Evolutionary conservation across 192 early-diverging fungal species (phyloP).

Genomic region (Anaeromyces robustus): DNA sequence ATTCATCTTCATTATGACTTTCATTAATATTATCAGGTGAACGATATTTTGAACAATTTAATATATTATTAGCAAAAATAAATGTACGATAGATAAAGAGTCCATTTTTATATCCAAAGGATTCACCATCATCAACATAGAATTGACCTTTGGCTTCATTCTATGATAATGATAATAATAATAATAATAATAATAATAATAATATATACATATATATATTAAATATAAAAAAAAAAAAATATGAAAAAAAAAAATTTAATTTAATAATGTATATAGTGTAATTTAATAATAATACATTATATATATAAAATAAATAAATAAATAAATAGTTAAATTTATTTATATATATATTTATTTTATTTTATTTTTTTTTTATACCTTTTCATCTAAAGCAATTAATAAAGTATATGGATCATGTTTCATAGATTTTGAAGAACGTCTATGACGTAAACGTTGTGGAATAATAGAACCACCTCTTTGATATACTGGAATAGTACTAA

Average conservation of each 20-base stretch:
- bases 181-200: slow-evolving; percentile 3
- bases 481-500: slow-evolving; percentile 71
- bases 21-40: not conserved
- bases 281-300: too few relatives aligned
- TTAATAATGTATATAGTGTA: too few relatives aligned
- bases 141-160: slow-evolving; percentile 58
- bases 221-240: not conserved
- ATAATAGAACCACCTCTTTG: slow-evolving; percentile 82
- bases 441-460: slow-evolving; percentile 64
- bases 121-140: slow-evolving; percentile 84
- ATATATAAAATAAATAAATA: too few relatives aligned
- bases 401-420: slow-evolving; percentile 81
- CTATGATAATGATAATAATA: not conserved
- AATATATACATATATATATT: slow-evolving; percentile 4
- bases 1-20: not conserved
- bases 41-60: not conserved
- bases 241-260: not conserved
- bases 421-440: slow-evolving; percentile 68
- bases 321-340: not conserved
- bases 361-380: slow-evolving; percentile 13
- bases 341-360: not conserved
- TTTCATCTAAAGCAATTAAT: slow-evolving; percentile 53
- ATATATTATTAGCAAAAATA: not conserved
- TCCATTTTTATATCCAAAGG: slow-evolving; percentile 51
- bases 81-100: slow-evolving; percentile 47